Base-by-base conservation (phyloP, 768 basidiomycete genomes). In the Vararia minispora region DNA sequence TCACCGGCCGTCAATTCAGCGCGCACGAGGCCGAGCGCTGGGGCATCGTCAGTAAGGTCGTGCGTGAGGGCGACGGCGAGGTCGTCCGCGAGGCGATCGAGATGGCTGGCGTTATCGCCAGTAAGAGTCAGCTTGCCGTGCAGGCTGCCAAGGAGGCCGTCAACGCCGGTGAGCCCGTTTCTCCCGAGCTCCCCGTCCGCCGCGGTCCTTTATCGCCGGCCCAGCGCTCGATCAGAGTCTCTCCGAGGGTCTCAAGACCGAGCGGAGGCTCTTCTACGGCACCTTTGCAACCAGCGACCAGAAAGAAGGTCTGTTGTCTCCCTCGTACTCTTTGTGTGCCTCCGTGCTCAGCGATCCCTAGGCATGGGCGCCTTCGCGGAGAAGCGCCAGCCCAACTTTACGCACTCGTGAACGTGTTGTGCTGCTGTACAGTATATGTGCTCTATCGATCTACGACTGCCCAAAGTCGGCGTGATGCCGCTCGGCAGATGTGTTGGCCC, bases 291-390 rank as follows among this genome's bases (percentile, higher is more conserved):
- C 95, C 13, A 74, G 79, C 37, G 91, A 94, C 57, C 90, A 92
- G 63, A 92, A 92, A 66, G 91, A 94, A 63, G 91, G 89, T 82
- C 50, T 43, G 81, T 60, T 13, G 28, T 36, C 1, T 25, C 1
- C 29, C 17, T 24, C 34, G 2, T 8, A 12, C 8, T 28, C 12
- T 18, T 5, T 2, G 21, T 26, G 22, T 21, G 25, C 31, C 6
- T 28, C 14, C 41, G 48, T 50, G 26, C 45, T n/a, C 8, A 26
- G 8, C n/a, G 16, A 29, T 39, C 22, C 20, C 18, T 48, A 94
- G 92, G 94, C 14, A 99, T 98, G 94, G 57, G 68, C 17, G 94
- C 94, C 16, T 98, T 99, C 52, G 77, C 79, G 8, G 87, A 95
- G 61, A 99, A 97, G 69, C 73, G 94, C 55, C 84, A 84, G 61